Evolutionary conservation across 129 eudicot species (phyloP).

Genomic region (Flaveria brownii): DNA sequence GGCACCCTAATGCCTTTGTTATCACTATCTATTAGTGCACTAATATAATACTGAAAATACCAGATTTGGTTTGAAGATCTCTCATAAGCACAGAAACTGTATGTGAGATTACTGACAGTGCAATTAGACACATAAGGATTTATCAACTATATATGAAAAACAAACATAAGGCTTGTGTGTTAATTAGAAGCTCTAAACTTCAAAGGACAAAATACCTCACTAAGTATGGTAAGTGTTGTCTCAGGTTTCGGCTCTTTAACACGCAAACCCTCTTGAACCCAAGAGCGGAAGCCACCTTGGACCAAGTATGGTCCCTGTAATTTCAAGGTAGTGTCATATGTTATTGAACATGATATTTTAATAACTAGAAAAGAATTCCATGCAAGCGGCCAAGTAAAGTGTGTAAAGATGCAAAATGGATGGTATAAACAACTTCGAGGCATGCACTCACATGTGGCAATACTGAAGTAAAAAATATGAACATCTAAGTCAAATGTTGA

Average conservation of each 20-base stretch:
- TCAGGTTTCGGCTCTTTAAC: slow-evolving; percentile 80
- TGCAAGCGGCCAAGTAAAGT: not conserved
- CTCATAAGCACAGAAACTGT: not conserved
- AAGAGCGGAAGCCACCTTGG: slow-evolving; percentile 87
- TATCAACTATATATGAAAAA: not conserved
- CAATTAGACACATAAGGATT: not conserved
- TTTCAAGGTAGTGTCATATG: slow-evolving; percentile 11
- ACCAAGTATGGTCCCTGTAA: slow-evolving; percentile 74
- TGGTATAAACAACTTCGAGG: slow-evolving; percentile 17
- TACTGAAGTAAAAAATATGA: not conserved
- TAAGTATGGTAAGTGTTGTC: slow-evolving; percentile 84
- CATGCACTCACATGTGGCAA: slow-evolving; percentile 9
- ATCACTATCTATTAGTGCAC: not conserved
- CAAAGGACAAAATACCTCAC: slow-evolving; percentile 56
- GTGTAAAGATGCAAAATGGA: slow-evolving; percentile 15
- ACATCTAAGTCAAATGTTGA: slow-evolving; percentile 12
- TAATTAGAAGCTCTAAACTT: slow-evolving; percentile 3
- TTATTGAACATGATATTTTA: slow-evolving; percentile 1
- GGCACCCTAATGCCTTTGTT: not conserved
- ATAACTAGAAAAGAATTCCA: slow-evolving; percentile 21
- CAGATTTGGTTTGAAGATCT: slow-evolving; percentile 1
- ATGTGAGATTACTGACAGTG: not conserved
- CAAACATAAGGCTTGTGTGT: slow-evolving; percentile 6
- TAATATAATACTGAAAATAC: slow-evolving; percentile 2
- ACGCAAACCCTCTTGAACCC: slow-evolving; percentile 88